Base-by-base conservation (phyloP, 2,329 filamentous ascomycete species). In the Ophiosphaerella herpotricha region DNA sequence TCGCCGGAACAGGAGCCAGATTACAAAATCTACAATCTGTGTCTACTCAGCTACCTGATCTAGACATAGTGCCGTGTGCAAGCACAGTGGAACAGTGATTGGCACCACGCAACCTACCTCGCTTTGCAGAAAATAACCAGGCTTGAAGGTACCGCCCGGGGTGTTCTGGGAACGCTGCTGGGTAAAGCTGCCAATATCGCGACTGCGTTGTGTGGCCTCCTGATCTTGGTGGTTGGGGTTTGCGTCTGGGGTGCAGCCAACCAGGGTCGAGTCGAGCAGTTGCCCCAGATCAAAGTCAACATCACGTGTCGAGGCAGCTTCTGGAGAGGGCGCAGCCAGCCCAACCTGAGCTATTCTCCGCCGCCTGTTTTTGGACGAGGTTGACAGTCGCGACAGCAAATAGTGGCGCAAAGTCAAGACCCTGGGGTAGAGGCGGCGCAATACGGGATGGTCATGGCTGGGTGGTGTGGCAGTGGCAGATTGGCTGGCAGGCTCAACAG, bases 1-100 rank as follows among this genome's bases (percentile, higher is more conserved):
- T 59, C 82, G 80, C 11, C 82, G 83, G 71, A 96, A 96, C 2
- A 96, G 77, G 8, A 83, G 79, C 84, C 88, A 91, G 36, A 97
- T 84, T 13, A 76, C 74, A 52, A 77, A 79, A 57, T 80, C 74
- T 26, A 81, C 77, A 58, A 77, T 73, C 77, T 80, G 42, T 42
- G n/a, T 42, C 23, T 44, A 43, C 24, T 65, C 51, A 66, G 64
- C 39, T 46, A 31, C 37, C 23, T 21, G 31, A 38, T 38, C 26
- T 8, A 32, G 46, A 37, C 21, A 31, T 21, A 26, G 37, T 18
- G 8, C 35, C 16, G 18, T 14, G 33, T 39, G 46, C 34, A 23
- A 39, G 13, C 26, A 21, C 36, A 8, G 11, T 16, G 12, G 12
- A 29, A 18, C 26, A 1, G 42, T 41, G 29, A 12, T 14, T 36